A percentile compares a stretch with the other conserved stretches of the same genome.
Conservation (phyloP, 306 rosid genomes). For the Cucumis sativus region DNA sequence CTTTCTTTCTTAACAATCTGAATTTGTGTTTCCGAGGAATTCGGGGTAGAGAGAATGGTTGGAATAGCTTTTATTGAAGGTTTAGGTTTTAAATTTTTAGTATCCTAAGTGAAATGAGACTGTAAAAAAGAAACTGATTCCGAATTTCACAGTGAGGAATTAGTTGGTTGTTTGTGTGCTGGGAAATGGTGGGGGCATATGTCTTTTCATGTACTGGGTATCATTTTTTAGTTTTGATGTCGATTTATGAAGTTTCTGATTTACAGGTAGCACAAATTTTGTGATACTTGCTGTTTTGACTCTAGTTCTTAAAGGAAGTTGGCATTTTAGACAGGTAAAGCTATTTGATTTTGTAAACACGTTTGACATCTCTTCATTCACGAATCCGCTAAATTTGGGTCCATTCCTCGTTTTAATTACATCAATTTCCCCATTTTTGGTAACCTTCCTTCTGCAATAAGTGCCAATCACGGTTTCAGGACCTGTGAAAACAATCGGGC, state of each 20-base stretch:
- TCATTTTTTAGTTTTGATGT: neutral
- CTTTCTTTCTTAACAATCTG: neutral
- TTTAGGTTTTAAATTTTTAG: neutral
- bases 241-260: neutral
- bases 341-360: neutral
- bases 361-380: neutral
- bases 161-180: neutral
- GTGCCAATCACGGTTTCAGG: neutral
- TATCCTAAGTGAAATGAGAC: neutral
- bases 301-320: slow-evolving; percentile 47
- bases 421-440: neutral
- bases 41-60: neutral
- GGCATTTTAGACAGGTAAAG: slow-evolving; percentile 84
- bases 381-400: neutral
- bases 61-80: neutral
- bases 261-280: slow-evolving; percentile 86
- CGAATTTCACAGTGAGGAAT: neutral
- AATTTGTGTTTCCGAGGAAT: neutral
- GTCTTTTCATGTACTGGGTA: neutral
- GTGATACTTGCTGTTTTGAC: slow-evolving; percentile 66
- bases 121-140: neutral
- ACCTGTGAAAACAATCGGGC: neutral
- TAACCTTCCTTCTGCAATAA: neutral
- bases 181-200: neutral
- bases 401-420: neutral